Percentiles rank a stretch among this genome's conserved stretches.
phyloP scores from a whole-genome alignment of 345 rosid species.

The Murraya paniculata region DNA sequence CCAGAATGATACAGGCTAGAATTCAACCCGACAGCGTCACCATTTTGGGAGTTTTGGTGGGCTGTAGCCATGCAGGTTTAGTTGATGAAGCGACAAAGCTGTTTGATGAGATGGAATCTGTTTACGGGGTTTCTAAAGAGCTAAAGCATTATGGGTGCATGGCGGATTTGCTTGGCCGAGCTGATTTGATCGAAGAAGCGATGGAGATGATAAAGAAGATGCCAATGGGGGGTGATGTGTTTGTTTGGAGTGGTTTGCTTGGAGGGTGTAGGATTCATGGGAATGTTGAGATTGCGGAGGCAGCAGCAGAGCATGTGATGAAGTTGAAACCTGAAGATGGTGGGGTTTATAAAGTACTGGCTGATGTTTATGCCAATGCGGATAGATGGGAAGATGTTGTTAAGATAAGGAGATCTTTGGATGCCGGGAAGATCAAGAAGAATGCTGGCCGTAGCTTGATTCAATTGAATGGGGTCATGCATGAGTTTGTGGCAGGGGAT shows the following conservation, averaged over 20 bases:
- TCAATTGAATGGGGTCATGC: constrained; percentile 31
- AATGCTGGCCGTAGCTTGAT: constrained; percentile 52
- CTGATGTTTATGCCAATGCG: constrained; percentile 55
- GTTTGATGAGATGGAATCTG: constrained; percentile 52
- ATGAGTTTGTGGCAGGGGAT: constrained; percentile 39
- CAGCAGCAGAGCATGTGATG: constrained; percentile 63
- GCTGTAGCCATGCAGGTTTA: constrained; percentile 74
- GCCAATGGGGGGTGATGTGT: constrained; percentile 56
- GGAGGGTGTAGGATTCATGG: constrained; percentile 79
- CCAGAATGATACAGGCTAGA: constrained; percentile 45
- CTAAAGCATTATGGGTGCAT: constrained; percentile 72
- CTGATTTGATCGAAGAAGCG: constrained; percentile 64
- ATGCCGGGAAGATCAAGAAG: constrained; percentile 44
- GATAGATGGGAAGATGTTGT: constrained; percentile 72
- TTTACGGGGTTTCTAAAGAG: constrained; percentile 43
- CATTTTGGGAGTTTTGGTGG: constrained; percentile 58
- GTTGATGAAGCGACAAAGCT: constrained; percentile 55
- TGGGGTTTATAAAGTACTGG: constrained; percentile 69
- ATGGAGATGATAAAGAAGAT: constrained; percentile 50
- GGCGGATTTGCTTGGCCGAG: constrained; percentile 75
- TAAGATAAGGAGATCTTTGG: constrained; percentile 47
- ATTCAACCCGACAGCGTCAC: constrained; percentile 57
- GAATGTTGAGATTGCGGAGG: constrained; percentile 58
- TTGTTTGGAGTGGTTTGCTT: constrained; percentile 71
- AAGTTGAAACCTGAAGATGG: constrained; percentile 65